Evolutionary conservation across 2,329 filamentous ascomycete genomes (phyloP).

Genomic region (Alternaria conjuncta): DNA sequence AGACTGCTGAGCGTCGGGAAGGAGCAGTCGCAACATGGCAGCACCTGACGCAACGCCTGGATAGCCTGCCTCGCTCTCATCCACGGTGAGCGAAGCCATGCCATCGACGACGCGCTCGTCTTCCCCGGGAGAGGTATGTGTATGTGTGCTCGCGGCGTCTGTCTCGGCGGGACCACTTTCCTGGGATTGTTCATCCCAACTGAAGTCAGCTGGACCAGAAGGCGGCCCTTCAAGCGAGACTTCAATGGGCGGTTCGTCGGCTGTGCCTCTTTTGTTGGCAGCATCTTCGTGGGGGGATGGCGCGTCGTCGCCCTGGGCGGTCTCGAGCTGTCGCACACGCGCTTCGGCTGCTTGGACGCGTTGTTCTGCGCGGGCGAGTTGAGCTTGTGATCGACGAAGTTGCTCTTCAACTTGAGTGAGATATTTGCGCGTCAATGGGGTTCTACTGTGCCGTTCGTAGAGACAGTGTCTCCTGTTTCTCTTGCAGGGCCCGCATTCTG

Average conservation of each 20-base stretch:
- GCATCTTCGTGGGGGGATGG: not conserved
- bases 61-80: conserved; percentile 52
- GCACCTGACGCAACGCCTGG: conserved; percentile 56
- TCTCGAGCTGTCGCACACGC: conserved; percentile 6
- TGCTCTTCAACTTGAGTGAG: conserved; percentile 16
- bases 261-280: not conserved
- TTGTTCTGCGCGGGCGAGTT: conserved; percentile 9
- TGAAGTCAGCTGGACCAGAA: conserved; percentile 1
- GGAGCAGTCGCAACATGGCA: conserved; percentile 48
- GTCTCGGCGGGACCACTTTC: not conserved
- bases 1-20: conserved; percentile 6
- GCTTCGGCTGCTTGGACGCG: conserved; percentile 9
- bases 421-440: conserved; percentile 55
- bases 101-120: not conserved
- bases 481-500: conserved; percentile 29
- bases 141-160: not conserved
- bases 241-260: not conserved
- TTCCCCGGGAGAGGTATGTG: not conserved
- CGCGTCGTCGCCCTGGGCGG: not conserved
- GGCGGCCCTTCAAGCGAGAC: conserved; percentile 6
- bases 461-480: conserved; percentile 56
- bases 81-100: not conserved
- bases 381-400: conserved; percentile 11
- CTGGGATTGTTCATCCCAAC: conserved; percentile 4
- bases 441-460: conserved; percentile 58